These are phyloP conservation scores for Phyllosticta citribraziliensis DNA, from an alignment of 2,329 filamentous ascomycete species.

Conservation along the genomic window DNA sequence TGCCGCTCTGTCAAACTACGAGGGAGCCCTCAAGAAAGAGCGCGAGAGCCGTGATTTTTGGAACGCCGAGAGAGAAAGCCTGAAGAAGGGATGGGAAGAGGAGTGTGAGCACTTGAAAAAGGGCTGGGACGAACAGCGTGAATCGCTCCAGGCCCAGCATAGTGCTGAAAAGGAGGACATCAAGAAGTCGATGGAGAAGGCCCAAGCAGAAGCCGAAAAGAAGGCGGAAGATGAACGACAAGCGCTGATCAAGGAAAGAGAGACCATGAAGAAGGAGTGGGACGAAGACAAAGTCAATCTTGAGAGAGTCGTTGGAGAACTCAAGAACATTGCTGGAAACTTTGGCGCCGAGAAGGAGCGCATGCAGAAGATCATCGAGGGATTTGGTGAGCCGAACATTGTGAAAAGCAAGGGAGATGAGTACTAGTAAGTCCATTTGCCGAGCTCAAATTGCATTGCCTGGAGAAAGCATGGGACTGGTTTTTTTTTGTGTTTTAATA, in stretches of 20 bases:
- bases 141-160: conserved; percentile 28
- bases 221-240: conserved; percentile 27
- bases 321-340: conserved; percentile 25
- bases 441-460: conserved; percentile 1
- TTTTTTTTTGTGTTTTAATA: conserved; percentile 1
- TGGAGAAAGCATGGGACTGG: neutral
- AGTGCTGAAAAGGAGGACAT: conserved; percentile 34
- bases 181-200: conserved; percentile 35
- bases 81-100: conserved; percentile 33
- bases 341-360: conserved; percentile 32
- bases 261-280: conserved; percentile 21
- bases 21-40: conserved; percentile 36
- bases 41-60: conserved; percentile 39
- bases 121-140: conserved; percentile 43
- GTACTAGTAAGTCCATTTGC: conserved; percentile 33
- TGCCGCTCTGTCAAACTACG: conserved; percentile 32
- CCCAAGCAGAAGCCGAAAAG: conserved; percentile 25
- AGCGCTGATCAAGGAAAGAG: conserved; percentile 24
- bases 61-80: conserved; percentile 31
- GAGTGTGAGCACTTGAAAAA: conserved; percentile 42
- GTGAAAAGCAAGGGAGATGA: conserved; percentile 34
- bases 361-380: conserved; percentile 34
- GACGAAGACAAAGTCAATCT: conserved; percentile 18
- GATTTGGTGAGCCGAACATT: conserved; percentile 32
- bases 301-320: conserved; percentile 14